Evolutionary conservation across 106 monocot genomes (phyloP), one percentile per base, ranked within the genome.

Genomic region (Dendrobium officinale): DNA sequence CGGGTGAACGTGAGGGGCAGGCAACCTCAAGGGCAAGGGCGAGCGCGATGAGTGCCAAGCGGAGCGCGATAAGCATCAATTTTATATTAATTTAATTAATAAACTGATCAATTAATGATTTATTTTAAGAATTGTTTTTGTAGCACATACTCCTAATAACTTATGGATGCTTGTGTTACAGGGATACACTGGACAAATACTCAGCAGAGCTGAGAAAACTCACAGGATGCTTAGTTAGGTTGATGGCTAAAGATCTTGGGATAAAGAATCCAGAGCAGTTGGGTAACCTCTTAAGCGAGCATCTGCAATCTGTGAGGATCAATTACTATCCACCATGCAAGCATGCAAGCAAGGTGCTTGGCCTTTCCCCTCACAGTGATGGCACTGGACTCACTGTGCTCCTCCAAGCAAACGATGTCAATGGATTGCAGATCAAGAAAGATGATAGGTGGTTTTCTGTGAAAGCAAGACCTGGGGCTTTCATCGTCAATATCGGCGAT

Each of bases 281-380:
- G 19, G 61, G 61, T n/a, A 61, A 61, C 18, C 70, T 70, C 27
- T 6, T 29, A 33, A 29, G 29, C 7, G 29, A 70, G 31, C 26
- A 70, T 16, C 70, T 70, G 5, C 91, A 88, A 70, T 11, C 75
- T 0, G 67, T 91, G 45, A 92, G 87, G 80, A 85, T 92, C 6
- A 92, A 87, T 33, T 87, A 89, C 67, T 92, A 92, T 51, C 92
- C 92, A 0, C 89, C 87, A 43, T 87, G 89, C 77, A 77, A 70
- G 0, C 61, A 82, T 40, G 42, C 89, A 1, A 66, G 81, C 22
- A 83, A 84, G 77, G 89, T 87, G 37, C 13, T 89, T 4, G 92
- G 92, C 16, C 22, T 87, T 2, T 85, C 89, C 2, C 85, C 89
- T 20, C 92, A 92, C 77, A 78, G 87, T 5, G 89, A 92, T 79